These are phyloP conservation scores for Russula ochroleuca DNA, from an alignment of 768 basidiomycete species.

Conservation along the genomic window DNA sequence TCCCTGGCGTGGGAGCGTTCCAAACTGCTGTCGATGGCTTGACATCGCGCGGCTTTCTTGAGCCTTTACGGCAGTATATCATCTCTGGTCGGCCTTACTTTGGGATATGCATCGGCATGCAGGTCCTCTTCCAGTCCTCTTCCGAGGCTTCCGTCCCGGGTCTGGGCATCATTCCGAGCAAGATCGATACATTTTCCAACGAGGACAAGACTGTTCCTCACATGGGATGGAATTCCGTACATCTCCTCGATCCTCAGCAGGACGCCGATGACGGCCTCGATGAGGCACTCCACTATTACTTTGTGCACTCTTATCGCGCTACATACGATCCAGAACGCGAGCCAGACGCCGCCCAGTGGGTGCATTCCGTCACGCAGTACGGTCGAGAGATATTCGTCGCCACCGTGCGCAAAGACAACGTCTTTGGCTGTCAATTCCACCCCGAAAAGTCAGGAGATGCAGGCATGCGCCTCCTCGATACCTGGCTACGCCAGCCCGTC, in stretches of 20 bases:
- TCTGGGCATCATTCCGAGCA: constrained; percentile 78
- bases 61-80: constrained; percentile 80
- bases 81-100: constrained; percentile 88
- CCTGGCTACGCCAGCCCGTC: constrained; percentile 65
- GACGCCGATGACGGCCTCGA: constrained; percentile 46
- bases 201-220: constrained; percentile 87
- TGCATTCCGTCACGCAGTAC: constrained; percentile 85
- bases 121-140: constrained; percentile 87
- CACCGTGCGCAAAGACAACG: constrained; percentile 71
- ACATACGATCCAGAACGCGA: constrained; percentile 57
- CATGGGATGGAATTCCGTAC: constrained; percentile 93
- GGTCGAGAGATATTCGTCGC: constrained; percentile 91
- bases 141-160: constrained; percentile 66
- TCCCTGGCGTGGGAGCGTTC: constrained; percentile 96
- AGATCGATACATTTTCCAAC: constrained; percentile 69
- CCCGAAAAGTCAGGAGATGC: constrained; percentile 94
- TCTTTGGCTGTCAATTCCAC: constrained; percentile 95
- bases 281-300: constrained; percentile 78
- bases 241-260: constrained; percentile 47
- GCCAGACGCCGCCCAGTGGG: constrained; percentile 65
- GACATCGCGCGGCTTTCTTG: constrained; percentile 62
- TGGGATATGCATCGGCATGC: constrained; percentile 98
- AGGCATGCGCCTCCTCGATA: constrained; percentile 72
- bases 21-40: constrained; percentile 82
- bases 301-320: constrained; percentile 93